Base-by-base conservation (phyloP, 129 eudicot genomes). In the Arctium minus region DNA sequence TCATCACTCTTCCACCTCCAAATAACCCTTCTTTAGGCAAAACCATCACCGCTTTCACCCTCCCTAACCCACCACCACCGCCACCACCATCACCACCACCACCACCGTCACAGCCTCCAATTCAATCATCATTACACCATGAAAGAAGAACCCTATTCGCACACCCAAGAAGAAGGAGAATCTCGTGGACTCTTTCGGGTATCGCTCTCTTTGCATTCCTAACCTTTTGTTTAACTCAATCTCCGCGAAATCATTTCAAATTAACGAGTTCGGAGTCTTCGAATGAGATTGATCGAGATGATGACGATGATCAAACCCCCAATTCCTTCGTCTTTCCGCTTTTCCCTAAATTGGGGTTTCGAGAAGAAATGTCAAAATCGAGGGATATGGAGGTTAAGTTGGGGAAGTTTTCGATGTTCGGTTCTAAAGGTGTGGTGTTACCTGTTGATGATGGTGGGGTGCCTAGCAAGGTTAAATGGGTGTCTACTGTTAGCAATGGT, bases 11-110 rank as follows among this genome's bases (percentile, higher is more conserved):
- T 6, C 97, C 97, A 6, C 97, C 95, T 32, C 27, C 87, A 38
- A 76, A 92, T 46, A 87, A 92, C 74, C 94, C 94, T 74, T 92
- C 97, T 31, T 79, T 86, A 9, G 97, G 97, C 84, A 92, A 92
- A 86, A 92, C 95, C 56, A 86, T 92, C 5, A 90, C 97, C 12
- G 90, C 92, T 30, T 86, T 85, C 73, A 87, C 94, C 7, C 39
- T 90, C 75, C 72, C 89, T 75, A 85, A 86, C 75, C 68, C 72
- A 74, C 42, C 78, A 67, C 29, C 79, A 18, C 70, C 72, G 35
- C 68, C 83, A n/a, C 31, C 73, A 56, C 36, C 67, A 62, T 71
- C 9, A 17, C 72, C 83, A 32, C 56, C 86, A 40, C 67, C 70
- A 36, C 85, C 70, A 15, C 64, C 50, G 6, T 48, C 81, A 1